A percentile compares a stretch with the other conserved stretches of the same genome.
These are phyloP conservation scores for Coemansia sp. DNA, from an alignment of 192 early-diverging fungal species.

Conservation along the genomic window DNA sequence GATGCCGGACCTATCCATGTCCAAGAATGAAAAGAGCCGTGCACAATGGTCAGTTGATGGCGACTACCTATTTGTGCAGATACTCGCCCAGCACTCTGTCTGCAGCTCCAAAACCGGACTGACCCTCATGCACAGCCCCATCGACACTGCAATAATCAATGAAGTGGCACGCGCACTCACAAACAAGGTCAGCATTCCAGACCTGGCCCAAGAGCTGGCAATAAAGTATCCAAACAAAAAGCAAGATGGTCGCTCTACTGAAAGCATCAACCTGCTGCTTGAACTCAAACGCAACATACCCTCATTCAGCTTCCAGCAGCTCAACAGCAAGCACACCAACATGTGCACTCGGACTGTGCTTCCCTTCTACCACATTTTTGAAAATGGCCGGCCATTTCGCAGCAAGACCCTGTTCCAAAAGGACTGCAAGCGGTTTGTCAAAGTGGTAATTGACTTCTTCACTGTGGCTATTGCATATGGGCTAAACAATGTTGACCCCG, in stretches of 20 bases:
- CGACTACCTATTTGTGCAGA: constrained; percentile 24
- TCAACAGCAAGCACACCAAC: constrained; percentile 45
- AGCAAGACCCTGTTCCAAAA: constrained; percentile 31
- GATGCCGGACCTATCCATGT: background rate
- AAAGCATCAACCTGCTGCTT: constrained; percentile 17
- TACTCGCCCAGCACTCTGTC: constrained; percentile 15
- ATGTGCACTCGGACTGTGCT: constrained; percentile 39
- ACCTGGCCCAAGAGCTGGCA: constrained; percentile 8
- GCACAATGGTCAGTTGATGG: constrained; percentile 17
- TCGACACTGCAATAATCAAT: constrained; percentile 21
- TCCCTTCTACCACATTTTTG: constrained; percentile 20
- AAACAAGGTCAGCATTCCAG: background rate
- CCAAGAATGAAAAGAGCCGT: constrained; percentile 1
- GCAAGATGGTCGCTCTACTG: constrained; percentile 13
- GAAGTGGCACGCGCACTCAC: constrained; percentile 10
- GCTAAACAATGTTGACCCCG: background rate
- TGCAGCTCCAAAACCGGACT: constrained; percentile 19
- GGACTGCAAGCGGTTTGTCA: constrained; percentile 39
- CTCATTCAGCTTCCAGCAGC: constrained; percentile 24
- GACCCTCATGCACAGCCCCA: constrained; percentile 13
- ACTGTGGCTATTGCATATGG: background rate
- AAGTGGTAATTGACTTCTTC: constrained; percentile 24
- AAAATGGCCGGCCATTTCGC: constrained; percentile 19
- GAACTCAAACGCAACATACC: constrained; percentile 15
- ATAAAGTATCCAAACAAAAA: constrained; percentile 30